phyloP scores from a whole-genome alignment of 2,329 filamentous ascomycete genomes.

The Rosellinia necatrix region DNA sequence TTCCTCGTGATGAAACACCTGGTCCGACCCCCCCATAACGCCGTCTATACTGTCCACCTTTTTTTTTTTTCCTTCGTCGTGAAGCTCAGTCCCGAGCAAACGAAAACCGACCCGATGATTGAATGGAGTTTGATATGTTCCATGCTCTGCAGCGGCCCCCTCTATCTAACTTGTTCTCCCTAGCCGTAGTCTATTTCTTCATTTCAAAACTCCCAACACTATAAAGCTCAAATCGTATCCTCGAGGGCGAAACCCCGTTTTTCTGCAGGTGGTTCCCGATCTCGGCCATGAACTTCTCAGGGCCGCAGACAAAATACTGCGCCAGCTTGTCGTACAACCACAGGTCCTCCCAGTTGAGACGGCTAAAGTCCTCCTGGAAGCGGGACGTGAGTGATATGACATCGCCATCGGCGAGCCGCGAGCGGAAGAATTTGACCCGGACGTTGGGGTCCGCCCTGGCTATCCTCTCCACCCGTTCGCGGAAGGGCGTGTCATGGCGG shows the following conservation, averaged over 20 bases:
- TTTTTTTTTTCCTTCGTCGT: not conserved
- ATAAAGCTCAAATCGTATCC: slow-evolving; percentile 37
- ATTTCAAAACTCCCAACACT: slow-evolving; percentile 38
- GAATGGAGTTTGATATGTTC: slow-evolving; percentile 20
- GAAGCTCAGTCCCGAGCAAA: not conserved
- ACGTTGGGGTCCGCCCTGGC: slow-evolving; percentile 43
- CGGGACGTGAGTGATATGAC: slow-evolving; percentile 51
- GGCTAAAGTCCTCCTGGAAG: slow-evolving; percentile 52
- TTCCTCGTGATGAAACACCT: not conserved
- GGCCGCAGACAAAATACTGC: slow-evolving; percentile 61
- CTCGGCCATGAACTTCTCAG: slow-evolving; percentile 59
- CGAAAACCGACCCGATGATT: not conserved
- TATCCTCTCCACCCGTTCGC: slow-evolving; percentile 54
- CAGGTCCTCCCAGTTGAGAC: slow-evolving; percentile 50
- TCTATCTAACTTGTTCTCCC: slow-evolving; percentile 17
- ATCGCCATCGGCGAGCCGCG: slow-evolving; percentile 51
- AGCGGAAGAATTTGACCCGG: slow-evolving; percentile 55
- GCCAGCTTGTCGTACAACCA: slow-evolving; percentile 50
- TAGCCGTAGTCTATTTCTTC: slow-evolving; percentile 9
- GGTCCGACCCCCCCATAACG: not conserved
- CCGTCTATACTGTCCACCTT: slow-evolving; percentile 16
- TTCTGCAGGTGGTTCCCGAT: slow-evolving; percentile 40
- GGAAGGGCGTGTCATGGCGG: slow-evolving; percentile 57
- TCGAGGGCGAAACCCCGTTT: slow-evolving; percentile 27
- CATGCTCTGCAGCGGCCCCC: not conserved